phyloP scores from a whole-genome alignment of 768 basidiomycete genomes.

The Tulasnella sp. region DNA sequence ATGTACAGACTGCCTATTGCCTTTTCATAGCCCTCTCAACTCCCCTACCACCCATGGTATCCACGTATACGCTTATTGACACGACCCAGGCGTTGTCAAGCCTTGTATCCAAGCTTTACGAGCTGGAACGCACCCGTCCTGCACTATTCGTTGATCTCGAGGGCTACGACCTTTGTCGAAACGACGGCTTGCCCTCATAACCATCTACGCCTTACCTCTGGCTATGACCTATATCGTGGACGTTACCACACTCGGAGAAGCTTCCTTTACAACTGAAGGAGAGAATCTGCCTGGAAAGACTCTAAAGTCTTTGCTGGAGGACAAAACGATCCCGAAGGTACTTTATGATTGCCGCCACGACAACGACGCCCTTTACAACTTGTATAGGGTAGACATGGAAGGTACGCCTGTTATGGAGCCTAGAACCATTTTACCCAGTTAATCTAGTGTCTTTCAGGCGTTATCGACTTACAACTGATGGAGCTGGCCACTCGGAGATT shows the following conservation, averaged over 20 bases:
- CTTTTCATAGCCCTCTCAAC: too few relatives aligned
- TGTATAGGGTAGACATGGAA: slow-evolving; percentile 29
- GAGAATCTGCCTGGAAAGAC: background rate
- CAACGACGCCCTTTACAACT: slow-evolving; percentile 29
- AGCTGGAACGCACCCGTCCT: background rate
- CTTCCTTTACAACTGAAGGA: slow-evolving; percentile 22
- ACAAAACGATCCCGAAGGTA: slow-evolving; percentile 24
- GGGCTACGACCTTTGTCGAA: slow-evolving; percentile 29
- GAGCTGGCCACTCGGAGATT: slow-evolving; percentile 28
- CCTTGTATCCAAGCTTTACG: background rate
- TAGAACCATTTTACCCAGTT: too few relatives aligned
- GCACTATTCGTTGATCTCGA: slow-evolving; percentile 28
- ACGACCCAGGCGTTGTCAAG: background rate
- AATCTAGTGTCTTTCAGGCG: slow-evolving; percentile 3
- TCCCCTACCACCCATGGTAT: background rate
- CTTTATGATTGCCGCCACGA: slow-evolving; percentile 31
- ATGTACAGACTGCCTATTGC: too few relatives aligned
- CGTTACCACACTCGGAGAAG: slow-evolving; percentile 20
- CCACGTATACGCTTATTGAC: background rate
- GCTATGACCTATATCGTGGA: slow-evolving; percentile 29
- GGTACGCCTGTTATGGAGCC: background rate
- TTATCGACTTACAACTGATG: slow-evolving; percentile 30
- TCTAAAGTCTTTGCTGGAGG: slow-evolving; percentile 25
- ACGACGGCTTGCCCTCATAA: slow-evolving; percentile 24
- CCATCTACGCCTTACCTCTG: slow-evolving; percentile 25